Evolutionary conservation across 495 filamentous ascomycete species (phyloP), one percentile per base, ranked within the genome.

Genomic region (Rusavskia elegans): DNA sequence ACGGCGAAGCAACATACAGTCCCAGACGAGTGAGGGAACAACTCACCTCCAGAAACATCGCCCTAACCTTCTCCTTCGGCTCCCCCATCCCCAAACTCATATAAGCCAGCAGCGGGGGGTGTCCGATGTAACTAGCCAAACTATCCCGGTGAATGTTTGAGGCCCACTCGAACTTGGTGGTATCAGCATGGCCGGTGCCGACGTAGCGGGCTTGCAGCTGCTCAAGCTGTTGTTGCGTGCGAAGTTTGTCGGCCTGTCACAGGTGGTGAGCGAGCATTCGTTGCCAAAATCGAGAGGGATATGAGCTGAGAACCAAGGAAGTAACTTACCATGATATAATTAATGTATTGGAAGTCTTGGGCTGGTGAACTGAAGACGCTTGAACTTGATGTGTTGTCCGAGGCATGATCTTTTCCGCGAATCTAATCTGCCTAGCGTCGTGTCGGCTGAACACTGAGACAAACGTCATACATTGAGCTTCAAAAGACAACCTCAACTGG

Each of bases 161-260:
- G 48, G 81, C 78, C 89, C 90, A 99, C 71, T 99, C 92, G 79
- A 78, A 88, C 62, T 85, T 89, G 16, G 92, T 96, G 9, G 93
- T 97, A 70, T 99, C 92, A 48, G 92, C 87, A 68, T 96, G 89
- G n/a, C 93, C 93, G 11, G 89, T 97, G 63, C 92, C 92, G 61
- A 98, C 72, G 71, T 92, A 93, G 48, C 89, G 88, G 59, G 87
- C 78, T 68, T 98, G 92, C 11, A 97, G 84, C 55, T 84, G 79
- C 69, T 97, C 93, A 60, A 99, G 90, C 63, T 97, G 92, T 68
- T 97, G 93, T 53, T 89, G 84, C 14, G 89, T 89, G 65, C 93
- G 89, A 55, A 97, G 85, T 72, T 98, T 98, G 76, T 98, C 92
- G 60, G 92, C 92, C 92, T 59, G 36, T 35, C 44, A 7, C 32